A percentile compares a stretch with the other conserved stretches of the same genome.
Conservation (phyloP, 2,329 filamentous ascomycete species). For the Curvularia verruculosa region DNA sequence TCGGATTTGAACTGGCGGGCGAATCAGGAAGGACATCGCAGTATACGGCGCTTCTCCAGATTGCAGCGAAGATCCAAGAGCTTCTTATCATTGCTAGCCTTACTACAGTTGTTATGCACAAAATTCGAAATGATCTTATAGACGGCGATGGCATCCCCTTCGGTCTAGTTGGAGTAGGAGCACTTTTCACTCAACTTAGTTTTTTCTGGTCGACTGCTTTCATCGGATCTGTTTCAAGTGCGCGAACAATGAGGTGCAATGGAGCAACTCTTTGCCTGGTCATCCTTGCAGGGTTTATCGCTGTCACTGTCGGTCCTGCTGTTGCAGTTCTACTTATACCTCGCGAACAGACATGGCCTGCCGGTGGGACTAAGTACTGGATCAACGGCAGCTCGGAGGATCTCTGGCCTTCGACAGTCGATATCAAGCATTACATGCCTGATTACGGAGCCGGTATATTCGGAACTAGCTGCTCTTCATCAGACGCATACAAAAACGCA, state of each 20-base stretch:
- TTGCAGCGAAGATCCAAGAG: background rate
- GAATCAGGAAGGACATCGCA: background rate
- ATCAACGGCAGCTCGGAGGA: background rate
- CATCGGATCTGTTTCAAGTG: background rate
- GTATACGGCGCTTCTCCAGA: background rate
- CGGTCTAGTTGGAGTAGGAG: background rate
- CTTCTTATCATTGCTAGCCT: background rate
- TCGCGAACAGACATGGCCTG: background rate
- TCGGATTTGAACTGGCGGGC: background rate
- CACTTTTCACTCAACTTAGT: background rate
- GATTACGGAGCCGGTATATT: background rate
- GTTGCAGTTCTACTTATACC: background rate
- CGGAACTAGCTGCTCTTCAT: background rate
- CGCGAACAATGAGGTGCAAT: background rate
- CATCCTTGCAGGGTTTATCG: background rate
- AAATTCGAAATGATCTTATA: background rate
- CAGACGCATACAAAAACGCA: background rate
- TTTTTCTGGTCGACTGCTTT: background rate
- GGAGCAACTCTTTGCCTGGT: background rate
- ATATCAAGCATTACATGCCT: background rate
- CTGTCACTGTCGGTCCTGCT: background rate
- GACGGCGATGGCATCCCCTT: background rate
- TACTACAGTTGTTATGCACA: background rate
- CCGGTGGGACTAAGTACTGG: background rate
- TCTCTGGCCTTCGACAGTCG: background rate